Base-by-base conservation (phyloP, 441 rosid genomes). In the Brassica balearica region DNA sequence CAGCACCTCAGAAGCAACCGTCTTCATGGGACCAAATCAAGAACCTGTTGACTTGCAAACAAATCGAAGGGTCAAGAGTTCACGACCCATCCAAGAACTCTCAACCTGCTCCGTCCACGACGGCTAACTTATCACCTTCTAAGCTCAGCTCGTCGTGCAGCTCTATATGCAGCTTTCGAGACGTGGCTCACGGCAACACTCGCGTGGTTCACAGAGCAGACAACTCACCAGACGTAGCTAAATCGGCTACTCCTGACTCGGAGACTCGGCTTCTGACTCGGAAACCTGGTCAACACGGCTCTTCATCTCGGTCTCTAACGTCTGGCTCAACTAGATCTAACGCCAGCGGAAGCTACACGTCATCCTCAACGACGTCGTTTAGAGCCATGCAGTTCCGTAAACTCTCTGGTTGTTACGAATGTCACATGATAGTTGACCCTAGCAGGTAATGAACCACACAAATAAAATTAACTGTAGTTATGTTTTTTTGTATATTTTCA, bases 11-110 rank as follows among this genome's bases (percentile, higher is more conserved):
- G 15, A 85, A 85, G 74, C 80, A 82, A 17, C 82, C 91, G 5
- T 93, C 97, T 56, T 93, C 99, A 63, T 95, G 99, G 99, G 92
- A 90, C 91, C 99, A 95, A 79, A 75, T 95, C 90, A 95, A 93
- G 88, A 93, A 91, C 87, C 74, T 95, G 14, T 89, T 95, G 17
- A 88, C 90, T 62, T 95, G 98, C 86, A 95, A 91, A 60, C 97
- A 91, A 79, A 76, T 95, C 75, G 94, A 95, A 83, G 89, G 86
- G 8, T 84, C 92, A n/a, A 82, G 74, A 62, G 90, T 95, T 9
- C 95, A 86, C 81, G 93, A 93, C 77, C 97, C 99, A 0, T 86
- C 95, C 8, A 89, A 89, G 80, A 77, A 79, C 75, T 19, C 70
- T 43, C 73, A 51, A 10, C 11, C 77, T 41, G 80, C n/a, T 48